phyloP scores from a whole-genome alignment of 805 yeast species.

The Pichia cephalocereana region DNA sequence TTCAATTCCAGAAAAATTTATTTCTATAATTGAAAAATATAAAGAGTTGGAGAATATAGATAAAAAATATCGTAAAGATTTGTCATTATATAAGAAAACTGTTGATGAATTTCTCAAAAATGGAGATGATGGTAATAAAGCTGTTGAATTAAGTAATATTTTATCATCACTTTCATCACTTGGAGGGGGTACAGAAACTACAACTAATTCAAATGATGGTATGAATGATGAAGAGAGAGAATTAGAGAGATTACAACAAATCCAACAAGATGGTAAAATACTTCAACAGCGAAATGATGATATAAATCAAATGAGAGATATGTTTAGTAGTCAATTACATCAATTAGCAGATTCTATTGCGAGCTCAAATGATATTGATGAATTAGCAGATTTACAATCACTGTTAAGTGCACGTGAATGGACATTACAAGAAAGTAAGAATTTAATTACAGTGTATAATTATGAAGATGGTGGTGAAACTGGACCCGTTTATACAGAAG shows the following conservation, averaged over 20 bases:
- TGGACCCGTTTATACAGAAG: background rate
- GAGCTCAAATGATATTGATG: background rate
- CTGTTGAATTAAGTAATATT: slow-evolving; percentile 1
- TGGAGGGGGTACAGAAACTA: background rate
- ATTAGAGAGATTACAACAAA: background rate
- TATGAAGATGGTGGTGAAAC: slow-evolving; percentile 2
- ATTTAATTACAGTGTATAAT: background rate
- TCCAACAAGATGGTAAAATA: background rate
- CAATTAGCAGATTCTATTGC: background rate
- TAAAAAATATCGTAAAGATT: background rate
- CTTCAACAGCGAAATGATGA: background rate
- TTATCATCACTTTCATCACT: slow-evolving; percentile 3
- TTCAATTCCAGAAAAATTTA: background rate
- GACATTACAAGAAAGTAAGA: background rate
- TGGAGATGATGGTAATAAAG: background rate
- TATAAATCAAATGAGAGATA: background rate
- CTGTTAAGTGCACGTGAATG: background rate
- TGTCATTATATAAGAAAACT: background rate
- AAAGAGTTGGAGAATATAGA: background rate
- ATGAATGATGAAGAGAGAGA: background rate
- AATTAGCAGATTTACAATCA: background rate
- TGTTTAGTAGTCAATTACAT: background rate
- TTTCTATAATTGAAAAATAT: background rate
- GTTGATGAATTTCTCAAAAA: background rate
- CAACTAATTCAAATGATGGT: background rate